Percentiles rank a stretch among this genome's conserved stretches.
Evolutionary conservation across 768 basidiomycete species (phyloP).

Genomic region (Macrolepiota dolichaula): DNA sequence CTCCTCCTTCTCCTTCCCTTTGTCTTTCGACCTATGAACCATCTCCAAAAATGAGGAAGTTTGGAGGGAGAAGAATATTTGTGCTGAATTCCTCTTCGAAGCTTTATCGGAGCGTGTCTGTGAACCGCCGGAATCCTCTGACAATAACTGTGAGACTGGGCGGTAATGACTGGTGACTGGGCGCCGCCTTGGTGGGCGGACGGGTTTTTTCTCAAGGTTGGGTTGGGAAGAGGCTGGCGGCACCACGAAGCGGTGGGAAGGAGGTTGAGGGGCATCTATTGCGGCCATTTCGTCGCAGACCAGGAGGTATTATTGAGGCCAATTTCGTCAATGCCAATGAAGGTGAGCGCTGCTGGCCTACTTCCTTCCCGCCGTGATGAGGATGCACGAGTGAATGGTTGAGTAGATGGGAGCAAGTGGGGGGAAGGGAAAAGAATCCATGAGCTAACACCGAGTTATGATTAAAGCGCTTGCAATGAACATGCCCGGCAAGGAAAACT

Average conservation of each 20-base stretch:
- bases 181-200: conserved; percentile 14
- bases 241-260: conserved; percentile 2
- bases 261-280: conserved; percentile 4
- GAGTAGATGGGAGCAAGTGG: not conserved
- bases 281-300: conserved; percentile 12
- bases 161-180: conserved; percentile 31
- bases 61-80: conserved; percentile 1
- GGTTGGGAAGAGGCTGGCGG: conserved; percentile 10
- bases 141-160: conserved; percentile 33
- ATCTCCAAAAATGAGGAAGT: conserved; percentile 19
- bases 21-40: conserved; percentile 33
- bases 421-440: not conserved
- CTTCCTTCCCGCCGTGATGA: not conserved
- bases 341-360: not conserved
- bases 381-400: not conserved
- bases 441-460: conserved; percentile 9
- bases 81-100: conserved; percentile 3
- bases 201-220: conserved; percentile 10
- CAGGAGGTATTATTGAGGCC: conserved; percentile 7
- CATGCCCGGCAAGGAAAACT: not conserved
- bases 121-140: conserved; percentile 15
- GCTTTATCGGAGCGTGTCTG: not conserved
- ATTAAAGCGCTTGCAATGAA: conserved; percentile 3
- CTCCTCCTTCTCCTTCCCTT: conserved; percentile 23
- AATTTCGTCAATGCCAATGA: not conserved